These are phyloP conservation scores for Xylaria telfairii DNA, from an alignment of 495 filamentous ascomycete species.

Conservation along the genomic window DNA sequence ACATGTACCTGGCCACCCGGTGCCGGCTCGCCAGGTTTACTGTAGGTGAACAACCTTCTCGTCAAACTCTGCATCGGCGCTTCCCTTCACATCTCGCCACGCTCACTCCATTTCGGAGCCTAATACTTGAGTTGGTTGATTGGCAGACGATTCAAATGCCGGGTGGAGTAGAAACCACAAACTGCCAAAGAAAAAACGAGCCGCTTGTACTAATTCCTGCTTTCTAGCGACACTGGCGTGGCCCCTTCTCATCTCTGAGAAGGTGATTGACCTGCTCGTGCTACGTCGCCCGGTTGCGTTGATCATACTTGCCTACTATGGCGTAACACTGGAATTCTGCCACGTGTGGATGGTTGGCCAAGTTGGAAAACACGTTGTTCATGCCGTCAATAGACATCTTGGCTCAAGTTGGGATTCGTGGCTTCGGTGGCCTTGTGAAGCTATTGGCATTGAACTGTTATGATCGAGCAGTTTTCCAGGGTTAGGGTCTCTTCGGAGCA, in stretches of 20 bases:
- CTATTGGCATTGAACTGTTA: neutral
- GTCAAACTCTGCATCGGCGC: neutral
- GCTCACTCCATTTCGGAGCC: neutral
- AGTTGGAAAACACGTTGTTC: constrained; percentile 1
- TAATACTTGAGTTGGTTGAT: neutral
- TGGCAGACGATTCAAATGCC: neutral
- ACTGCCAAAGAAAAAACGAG: neutral
- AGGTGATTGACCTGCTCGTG: constrained; percentile 18
- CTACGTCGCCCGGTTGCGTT: constrained; percentile 10
- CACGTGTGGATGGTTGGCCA: constrained; percentile 22
- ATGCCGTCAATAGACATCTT: neutral
- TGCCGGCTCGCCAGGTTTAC: constrained; percentile 3
- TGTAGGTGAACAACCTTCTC: neutral
- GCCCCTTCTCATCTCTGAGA: constrained; percentile 15
- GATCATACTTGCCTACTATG: constrained; percentile 15
- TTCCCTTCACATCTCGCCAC: neutral
- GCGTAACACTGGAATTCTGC: constrained; percentile 5
- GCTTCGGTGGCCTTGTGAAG: constrained; percentile 19
- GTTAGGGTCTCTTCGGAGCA: neutral
- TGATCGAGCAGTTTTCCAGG: neutral
- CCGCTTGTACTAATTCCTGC: neutral
- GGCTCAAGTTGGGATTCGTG: constrained; percentile 7
- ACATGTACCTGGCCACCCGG: neutral
- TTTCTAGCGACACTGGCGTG: constrained; percentile 15
- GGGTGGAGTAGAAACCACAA: neutral